A percentile compares a stretch with the other conserved stretches of the same genome.
These are phyloP conservation scores for Lycium barbarum DNA, from an alignment of 257 asterid species.

Conservation along the genomic window DNA sequence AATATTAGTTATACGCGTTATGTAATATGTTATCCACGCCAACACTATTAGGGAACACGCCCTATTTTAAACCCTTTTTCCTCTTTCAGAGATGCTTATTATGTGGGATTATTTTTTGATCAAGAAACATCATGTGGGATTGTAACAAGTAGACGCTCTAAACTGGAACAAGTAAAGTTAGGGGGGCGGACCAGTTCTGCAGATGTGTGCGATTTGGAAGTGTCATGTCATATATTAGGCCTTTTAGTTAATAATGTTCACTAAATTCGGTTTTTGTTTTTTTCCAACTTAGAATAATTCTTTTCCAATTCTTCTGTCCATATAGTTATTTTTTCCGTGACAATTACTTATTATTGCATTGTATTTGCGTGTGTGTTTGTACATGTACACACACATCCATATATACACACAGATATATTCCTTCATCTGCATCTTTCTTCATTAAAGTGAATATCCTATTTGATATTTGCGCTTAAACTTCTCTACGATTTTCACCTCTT, in stretches of 20 bases:
- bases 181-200: background rate
- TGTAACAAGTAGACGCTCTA: background rate
- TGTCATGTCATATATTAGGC: conserved; percentile 11
- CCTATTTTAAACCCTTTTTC: background rate
- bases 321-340: background rate
- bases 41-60: background rate
- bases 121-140: background rate
- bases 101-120: background rate
- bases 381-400: background rate
- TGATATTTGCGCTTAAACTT: background rate
- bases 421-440: conserved; percentile 14
- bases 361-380: background rate
- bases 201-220: conserved; percentile 18
- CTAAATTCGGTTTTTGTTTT: background rate
- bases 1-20: background rate
- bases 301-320: background rate
- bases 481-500: background rate
- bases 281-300: background rate
- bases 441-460: background rate
- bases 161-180: conserved; percentile 4
- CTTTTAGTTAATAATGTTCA: background rate
- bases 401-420: background rate
- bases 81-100: background rate
- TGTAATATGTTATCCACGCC: background rate
- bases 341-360: background rate